Percentiles rank a stretch among this genome's conserved stretches.
These are phyloP conservation scores for Capsella rubella DNA, from an alignment of 441 rosid species.

Conservation along the genomic window DNA sequence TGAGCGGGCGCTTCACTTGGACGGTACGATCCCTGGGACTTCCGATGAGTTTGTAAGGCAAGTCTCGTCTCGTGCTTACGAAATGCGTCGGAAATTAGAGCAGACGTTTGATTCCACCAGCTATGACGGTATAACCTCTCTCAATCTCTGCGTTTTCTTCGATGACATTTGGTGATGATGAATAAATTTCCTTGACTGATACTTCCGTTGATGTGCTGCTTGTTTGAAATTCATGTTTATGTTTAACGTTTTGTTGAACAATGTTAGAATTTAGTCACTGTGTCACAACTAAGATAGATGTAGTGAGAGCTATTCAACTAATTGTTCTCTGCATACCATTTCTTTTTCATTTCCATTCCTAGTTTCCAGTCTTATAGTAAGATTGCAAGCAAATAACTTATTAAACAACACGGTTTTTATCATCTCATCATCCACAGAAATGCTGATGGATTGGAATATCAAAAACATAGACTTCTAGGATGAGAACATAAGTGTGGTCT, in stretches of 20 bases:
- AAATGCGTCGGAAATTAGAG: slow-evolving; percentile 91
- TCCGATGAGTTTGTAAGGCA: slow-evolving; percentile 83
- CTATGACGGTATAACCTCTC: slow-evolving; percentile 70
- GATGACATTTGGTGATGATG: neutral
- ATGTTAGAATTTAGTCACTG: slow-evolving; percentile 1
- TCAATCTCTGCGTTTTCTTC: slow-evolving; percentile 8
- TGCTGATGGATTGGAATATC: slow-evolving; percentile 1
- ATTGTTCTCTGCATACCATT: slow-evolving; percentile 1
- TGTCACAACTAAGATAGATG: slow-evolving; percentile 15
- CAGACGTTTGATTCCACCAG: slow-evolving; percentile 87
- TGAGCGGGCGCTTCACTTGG: slow-evolving; percentile 88
- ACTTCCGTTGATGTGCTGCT: neutral
- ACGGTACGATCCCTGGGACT: slow-evolving; percentile 89
- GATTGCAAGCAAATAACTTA: slow-evolving; percentile 12
- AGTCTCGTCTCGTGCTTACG: slow-evolving; percentile 97
- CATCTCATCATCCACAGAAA: slow-evolving; percentile 10
- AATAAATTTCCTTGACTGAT: neutral
- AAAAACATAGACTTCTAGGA: neutral
- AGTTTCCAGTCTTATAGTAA: neutral
- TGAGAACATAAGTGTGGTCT: neutral
- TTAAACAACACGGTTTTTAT: neutral
- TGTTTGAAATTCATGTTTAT: no score
- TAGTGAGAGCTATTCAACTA: slow-evolving; percentile 4
- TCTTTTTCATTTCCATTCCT: neutral
- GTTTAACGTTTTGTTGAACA: slow-evolving; percentile 8